These are phyloP conservation scores for Fusarium pininemorale DNA, from an alignment of 2,329 filamentous ascomycete genomes.

Conservation along the genomic window DNA sequence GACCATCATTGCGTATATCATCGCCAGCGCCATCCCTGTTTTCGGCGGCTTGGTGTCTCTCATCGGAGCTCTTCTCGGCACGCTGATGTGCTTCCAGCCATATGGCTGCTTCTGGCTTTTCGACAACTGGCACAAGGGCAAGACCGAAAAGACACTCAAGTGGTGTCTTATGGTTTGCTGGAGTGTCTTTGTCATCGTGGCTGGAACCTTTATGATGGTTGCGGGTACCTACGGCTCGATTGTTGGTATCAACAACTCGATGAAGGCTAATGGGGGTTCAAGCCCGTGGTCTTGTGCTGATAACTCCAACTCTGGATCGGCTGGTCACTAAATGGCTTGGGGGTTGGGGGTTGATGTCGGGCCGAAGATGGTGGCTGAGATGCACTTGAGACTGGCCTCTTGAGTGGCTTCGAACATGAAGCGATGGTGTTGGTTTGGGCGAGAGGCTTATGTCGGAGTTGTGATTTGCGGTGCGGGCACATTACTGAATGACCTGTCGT, in stretches of 20 bases:
- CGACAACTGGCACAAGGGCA: constrained; percentile 39
- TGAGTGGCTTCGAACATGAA: not conserved
- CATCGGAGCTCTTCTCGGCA: constrained; percentile 43
- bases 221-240: constrained; percentile 57
- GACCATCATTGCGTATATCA: constrained; percentile 41
- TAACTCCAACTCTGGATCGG: constrained; percentile 48
- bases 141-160: not conserved
- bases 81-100: constrained; percentile 43
- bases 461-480: not conserved
- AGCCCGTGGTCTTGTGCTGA: constrained; percentile 55
- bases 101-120: constrained; percentile 44
- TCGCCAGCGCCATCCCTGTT: constrained; percentile 37
- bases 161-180: constrained; percentile 27
- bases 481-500: not conserved
- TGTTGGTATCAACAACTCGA: constrained; percentile 46
- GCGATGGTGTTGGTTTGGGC: not conserved
- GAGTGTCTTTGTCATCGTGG: constrained; percentile 20
- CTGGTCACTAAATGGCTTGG: not conserved
- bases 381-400: not conserved
- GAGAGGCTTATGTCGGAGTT: not conserved
- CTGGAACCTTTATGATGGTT: constrained; percentile 52
- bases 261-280: constrained; percentile 48
- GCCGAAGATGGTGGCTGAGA: not conserved
- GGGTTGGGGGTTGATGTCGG: not conserved
- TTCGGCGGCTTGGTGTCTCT: constrained; percentile 44